Conservation (phyloP, 306 rosid genomes). For the Begonia loranthoides region DNA sequence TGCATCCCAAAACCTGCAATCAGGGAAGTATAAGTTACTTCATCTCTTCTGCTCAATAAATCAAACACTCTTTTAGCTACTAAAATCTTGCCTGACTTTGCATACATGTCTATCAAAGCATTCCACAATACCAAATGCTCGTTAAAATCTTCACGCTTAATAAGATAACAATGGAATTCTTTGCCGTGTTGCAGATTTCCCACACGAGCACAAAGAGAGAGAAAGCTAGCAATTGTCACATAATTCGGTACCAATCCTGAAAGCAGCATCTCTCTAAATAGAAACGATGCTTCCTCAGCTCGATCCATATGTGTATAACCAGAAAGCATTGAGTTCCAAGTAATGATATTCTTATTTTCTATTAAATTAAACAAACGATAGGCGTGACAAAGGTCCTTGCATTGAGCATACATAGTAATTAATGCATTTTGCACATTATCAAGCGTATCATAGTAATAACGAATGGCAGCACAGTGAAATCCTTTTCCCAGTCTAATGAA, state of each 20-base stretch:
- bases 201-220: slow-evolving; percentile 15
- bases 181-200: slow-evolving; percentile 14
- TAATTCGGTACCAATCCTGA: slow-evolving; percentile 7
- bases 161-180: slow-evolving; percentile 20
- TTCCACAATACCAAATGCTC: slow-evolving; percentile 11
- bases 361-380: slow-evolving; percentile 32
- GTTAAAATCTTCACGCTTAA: slow-evolving; percentile 2
- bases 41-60: slow-evolving; percentile 4
- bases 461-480: slow-evolving; percentile 62
- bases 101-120: slow-evolving; percentile 16
- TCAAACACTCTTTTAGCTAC: slow-evolving; percentile 17
- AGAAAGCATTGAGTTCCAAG: slow-evolving; percentile 15
- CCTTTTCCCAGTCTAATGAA: slow-evolving; percentile 62
- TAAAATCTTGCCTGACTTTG: slow-evolving; percentile 13
- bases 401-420: slow-evolving; percentile 85
- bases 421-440: slow-evolving; percentile 51
- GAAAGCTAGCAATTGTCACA: slow-evolving; percentile 11
- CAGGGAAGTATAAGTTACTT: slow-evolving; percentile 10
- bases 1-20: slow-evolving; percentile 18
- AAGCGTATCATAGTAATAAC: slow-evolving; percentile 26
- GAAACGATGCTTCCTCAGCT: slow-evolving; percentile 12
- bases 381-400: slow-evolving; percentile 54
- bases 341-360: slow-evolving; percentile 19
- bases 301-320: slow-evolving; percentile 8
- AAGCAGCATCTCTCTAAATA: slow-evolving; percentile 10